These are phyloP conservation scores for Fraxinus angustifolia DNA, from an alignment of 305 asterid genomes.

Conservation along the genomic window DNA sequence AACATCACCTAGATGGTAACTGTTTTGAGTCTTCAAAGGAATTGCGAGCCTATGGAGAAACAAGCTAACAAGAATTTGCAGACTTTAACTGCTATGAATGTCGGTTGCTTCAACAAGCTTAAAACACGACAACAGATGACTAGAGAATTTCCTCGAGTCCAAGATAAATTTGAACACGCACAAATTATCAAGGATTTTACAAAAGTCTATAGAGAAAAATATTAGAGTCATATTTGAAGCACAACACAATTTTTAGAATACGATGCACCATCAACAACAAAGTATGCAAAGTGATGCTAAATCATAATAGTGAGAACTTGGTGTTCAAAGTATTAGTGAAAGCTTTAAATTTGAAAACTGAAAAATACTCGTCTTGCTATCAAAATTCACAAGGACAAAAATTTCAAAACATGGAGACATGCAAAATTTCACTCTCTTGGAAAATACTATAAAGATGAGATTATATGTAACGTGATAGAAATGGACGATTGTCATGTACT, in stretches of 20 bases:
- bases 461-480: no score
- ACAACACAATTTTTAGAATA: not conserved
- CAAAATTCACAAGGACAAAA: no score
- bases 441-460: no score
- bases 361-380: no score
- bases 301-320: not conserved
- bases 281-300: no score
- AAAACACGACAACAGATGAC: not conserved
- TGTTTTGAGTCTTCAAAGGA: not conserved
- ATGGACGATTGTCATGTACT: no score
- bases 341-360: no score
- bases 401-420: no score
- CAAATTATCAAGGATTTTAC: not conserved
- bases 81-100: not conserved
- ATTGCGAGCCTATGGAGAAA: not conserved
- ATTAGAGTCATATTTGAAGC: not conserved
- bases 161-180: not conserved
- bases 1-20: no score
- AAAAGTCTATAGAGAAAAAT: not conserved
- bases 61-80: not conserved
- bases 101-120: not conserved
- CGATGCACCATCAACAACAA: not conserved
- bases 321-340: not conserved
- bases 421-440: no score
- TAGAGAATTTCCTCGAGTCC: not conserved